Conservation (phyloP, 495 filamentous ascomycete genomes). For the Neurospora sublineolata region DNA sequence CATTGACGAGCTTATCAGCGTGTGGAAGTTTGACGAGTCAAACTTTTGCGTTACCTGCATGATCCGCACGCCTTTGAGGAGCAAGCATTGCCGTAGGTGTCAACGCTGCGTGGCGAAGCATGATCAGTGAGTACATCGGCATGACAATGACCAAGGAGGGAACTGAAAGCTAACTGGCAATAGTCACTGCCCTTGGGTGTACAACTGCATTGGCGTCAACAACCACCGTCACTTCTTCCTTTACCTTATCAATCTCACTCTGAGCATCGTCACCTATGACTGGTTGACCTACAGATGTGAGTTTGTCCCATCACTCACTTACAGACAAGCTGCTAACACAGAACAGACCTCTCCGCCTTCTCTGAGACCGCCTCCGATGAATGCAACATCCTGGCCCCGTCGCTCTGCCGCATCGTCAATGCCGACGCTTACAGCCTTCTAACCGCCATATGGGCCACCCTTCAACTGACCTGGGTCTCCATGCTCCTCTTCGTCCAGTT, state of each 20-base stretch:
- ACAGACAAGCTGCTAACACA: background rate
- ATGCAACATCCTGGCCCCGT: slow-evolving; percentile 67
- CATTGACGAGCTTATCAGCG: slow-evolving; percentile 69
- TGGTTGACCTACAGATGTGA: slow-evolving; percentile 32
- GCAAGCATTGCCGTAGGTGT: slow-evolving; percentile 90
- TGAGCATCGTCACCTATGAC: slow-evolving; percentile 58
- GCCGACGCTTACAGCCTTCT: slow-evolving; percentile 76
- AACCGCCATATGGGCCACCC: slow-evolving; percentile 59
- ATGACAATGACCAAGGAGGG: background rate
- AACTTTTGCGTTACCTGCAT: slow-evolving; percentile 93
- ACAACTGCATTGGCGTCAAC: slow-evolving; percentile 89
- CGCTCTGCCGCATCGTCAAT: slow-evolving; percentile 60
- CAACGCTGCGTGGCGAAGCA: slow-evolving; percentile 89
- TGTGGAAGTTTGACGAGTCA: slow-evolving; percentile 84
- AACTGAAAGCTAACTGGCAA: slow-evolving; percentile 32
- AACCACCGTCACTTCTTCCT: slow-evolving; percentile 93
- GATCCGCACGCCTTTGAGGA: slow-evolving; percentile 79
- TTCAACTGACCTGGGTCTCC: slow-evolving; percentile 87
- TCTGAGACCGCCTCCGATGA: slow-evolving; percentile 25
- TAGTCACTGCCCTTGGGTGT: slow-evolving; percentile 96
- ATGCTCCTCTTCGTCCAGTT: slow-evolving; percentile 93
- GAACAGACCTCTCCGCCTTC: slow-evolving; percentile 23
- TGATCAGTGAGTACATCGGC: slow-evolving; percentile 66
- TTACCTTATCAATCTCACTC: slow-evolving; percentile 66
- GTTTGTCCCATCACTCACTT: slow-evolving; percentile 8